Percentiles rank a stretch among this genome's conserved stretches.
Conservation (phyloP, 176 grass and related monocot genomes). For the Aegilops longissima region DNA sequence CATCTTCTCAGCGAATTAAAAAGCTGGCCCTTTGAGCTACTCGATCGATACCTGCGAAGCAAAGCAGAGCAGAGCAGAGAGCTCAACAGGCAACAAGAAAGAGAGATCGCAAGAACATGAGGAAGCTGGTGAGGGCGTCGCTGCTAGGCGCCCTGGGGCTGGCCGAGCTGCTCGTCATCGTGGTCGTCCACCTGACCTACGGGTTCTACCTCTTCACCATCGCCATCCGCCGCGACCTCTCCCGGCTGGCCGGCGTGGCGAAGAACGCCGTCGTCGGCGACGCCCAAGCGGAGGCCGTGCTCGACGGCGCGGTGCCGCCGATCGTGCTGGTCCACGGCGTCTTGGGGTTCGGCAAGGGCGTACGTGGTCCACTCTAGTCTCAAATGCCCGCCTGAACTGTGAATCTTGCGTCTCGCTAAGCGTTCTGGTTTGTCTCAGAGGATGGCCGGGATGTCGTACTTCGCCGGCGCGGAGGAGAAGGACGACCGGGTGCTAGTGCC, state of each 20-base stretch:
- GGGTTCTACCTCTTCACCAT: constrained; percentile 81
- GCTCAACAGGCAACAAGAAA: neutral
- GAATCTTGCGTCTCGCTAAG: neutral
- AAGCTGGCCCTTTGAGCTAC: neutral
- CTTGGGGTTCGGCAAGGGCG: constrained; percentile 91
- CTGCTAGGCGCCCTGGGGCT: constrained; percentile 23
- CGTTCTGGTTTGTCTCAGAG: constrained; percentile 35
- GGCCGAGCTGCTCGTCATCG: constrained; percentile 61
- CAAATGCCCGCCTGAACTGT: neutral
- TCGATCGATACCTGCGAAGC: neutral
- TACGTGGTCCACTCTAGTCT: constrained; percentile 7
- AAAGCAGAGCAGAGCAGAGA: neutral
- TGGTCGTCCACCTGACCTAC: constrained; percentile 58
- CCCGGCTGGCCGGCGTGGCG: neutral
- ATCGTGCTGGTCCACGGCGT: constrained; percentile 92
- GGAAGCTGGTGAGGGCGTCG: neutral
- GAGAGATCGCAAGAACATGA: neutral
- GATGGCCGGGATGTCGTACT: constrained; percentile 82
- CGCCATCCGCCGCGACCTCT: constrained; percentile 46
- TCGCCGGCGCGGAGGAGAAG: constrained; percentile 94
- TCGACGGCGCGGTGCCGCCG: constrained; percentile 47
- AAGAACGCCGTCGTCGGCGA: neutral
- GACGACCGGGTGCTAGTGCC: constrained; percentile 79
- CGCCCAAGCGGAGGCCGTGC: neutral
- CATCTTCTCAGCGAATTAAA: neutral